Evolutionary conservation across 306 rosid species (phyloP), one percentile per base, ranked within the genome.

Genomic region (Delonix regia): DNA sequence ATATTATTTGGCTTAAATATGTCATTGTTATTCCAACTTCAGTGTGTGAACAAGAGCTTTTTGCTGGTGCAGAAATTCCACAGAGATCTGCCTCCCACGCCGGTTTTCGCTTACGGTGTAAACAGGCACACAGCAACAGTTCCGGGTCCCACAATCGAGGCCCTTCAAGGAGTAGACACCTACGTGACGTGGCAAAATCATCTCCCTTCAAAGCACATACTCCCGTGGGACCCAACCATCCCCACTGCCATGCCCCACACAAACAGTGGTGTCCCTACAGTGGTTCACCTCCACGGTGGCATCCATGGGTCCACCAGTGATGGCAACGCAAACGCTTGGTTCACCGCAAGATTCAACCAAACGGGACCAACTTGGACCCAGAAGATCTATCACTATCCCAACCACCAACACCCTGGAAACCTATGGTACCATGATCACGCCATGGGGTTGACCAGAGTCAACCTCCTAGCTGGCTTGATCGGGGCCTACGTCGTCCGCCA

Each of bases 361-460:
- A 88, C 41, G 19, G 97, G 92, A 4, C 89, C 90, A 53, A 65
- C 92, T 0, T 93, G 93, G 93, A 47, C 82, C 3, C 75, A 69
- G 0, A 33, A 77, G 42, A 88, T 73, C 5, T 89, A 88, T 71
- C 92, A 75, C 69, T 93, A 93, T 39, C 39, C 73, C 12, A 91
- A 93, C 67, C 57, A 80, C 2, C 98, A 93, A 22, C 98, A 91
- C 0, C 98, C 98, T 0, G 97, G 98, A 5, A 93, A 74, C 28
- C 76, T 93, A 18, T 93, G 98, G 98, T 93, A 91, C 76, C 98
- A 93, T 39, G 98, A 93, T 52, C 98, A 93, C 22, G 86, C 98
- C 39, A 84, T 91, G 92, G 97, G 98, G 11, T 85, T 91, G 87
- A 91, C 97, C 3, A 57, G 97, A 33, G 89, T 91, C 86, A 91